phyloP scores from a whole-genome alignment of 257 asterid genomes.

The Petunia secreta region DNA sequence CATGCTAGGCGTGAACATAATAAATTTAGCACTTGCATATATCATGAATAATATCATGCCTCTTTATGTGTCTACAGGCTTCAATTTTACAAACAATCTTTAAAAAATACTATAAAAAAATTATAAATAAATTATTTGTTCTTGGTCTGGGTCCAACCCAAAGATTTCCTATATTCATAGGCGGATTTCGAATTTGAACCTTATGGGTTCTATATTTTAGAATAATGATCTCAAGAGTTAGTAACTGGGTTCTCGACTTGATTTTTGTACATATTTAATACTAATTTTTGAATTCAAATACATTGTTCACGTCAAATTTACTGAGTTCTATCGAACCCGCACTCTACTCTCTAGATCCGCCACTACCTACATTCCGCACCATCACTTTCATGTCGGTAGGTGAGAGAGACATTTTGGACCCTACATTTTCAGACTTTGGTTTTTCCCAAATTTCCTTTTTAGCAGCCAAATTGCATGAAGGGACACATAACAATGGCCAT shows the following conservation, averaged over 20 bases:
- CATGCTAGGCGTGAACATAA: slow-evolving; percentile 20
- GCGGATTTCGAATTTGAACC: too few species aligned
- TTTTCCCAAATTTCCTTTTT: not conserved
- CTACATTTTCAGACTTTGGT: not conserved
- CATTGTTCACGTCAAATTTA: too few species aligned
- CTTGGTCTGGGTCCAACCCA: slow-evolving; percentile 15
- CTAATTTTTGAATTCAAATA: too few species aligned
- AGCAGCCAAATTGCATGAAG: not conserved
- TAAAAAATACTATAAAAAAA: not conserved
- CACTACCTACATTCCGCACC: slow-evolving; percentile 25
- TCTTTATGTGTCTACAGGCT: slow-evolving; percentile 10
- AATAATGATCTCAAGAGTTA: too few species aligned
- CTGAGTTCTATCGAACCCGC: too few species aligned
- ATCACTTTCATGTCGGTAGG: slow-evolving; percentile 28
- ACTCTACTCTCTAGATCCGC: too few species aligned
- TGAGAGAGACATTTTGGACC: slow-evolving; percentile 29
- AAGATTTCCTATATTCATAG: slow-evolving; percentile 22
- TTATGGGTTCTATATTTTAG: too few species aligned
- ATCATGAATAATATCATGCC: not conserved
- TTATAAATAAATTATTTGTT: not conserved
- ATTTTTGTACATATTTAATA: too few species aligned
- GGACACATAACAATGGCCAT: slow-evolving; percentile 12
- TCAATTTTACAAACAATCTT: not conserved
- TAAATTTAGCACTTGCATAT: slow-evolving; percentile 19
- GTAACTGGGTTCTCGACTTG: too few species aligned